Percentiles rank a stretch among this genome's conserved stretches.
Evolutionary conservation across 305 asterid species (phyloP).

Genomic region (Fraxinus greggii): DNA sequence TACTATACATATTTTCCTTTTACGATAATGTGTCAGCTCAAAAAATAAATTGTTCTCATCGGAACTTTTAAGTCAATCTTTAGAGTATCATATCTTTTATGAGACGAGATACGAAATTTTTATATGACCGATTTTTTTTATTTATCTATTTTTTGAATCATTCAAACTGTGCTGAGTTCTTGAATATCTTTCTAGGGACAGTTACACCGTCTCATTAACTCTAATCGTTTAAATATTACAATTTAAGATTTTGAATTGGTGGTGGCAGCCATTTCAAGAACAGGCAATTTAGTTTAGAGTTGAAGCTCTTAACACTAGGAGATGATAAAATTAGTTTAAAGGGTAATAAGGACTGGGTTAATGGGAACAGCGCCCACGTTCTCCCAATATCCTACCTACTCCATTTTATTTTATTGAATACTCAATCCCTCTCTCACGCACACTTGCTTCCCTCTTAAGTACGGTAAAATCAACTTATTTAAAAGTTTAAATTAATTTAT

Average conservation of each 20-base stretch:
- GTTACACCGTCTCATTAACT: not conserved
- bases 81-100: not conserved
- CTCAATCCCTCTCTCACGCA: not conserved
- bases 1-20: not conserved
- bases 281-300: slow-evolving; percentile 36
- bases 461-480: not conserved
- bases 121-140: not conserved
- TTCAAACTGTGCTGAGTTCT: not conserved
- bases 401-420: not conserved
- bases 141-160: not conserved
- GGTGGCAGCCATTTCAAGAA: slow-evolving; percentile 42
- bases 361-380: slow-evolving; percentile 84
- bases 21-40: not conserved
- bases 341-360: slow-evolving; percentile 32
- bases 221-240: not conserved
- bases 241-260: not conserved
- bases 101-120: not conserved
- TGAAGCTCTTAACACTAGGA: slow-evolving; percentile 71
- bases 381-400: slow-evolving; percentile 42
- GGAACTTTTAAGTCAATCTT: not conserved
- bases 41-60: not conserved
- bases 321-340: slow-evolving; percentile 44
- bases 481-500: no score
- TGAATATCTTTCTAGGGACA: not conserved
- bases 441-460: not conserved